Evolutionary conservation across 441 rosid species (phyloP).

Genomic region (Populus hybrid): DNA sequence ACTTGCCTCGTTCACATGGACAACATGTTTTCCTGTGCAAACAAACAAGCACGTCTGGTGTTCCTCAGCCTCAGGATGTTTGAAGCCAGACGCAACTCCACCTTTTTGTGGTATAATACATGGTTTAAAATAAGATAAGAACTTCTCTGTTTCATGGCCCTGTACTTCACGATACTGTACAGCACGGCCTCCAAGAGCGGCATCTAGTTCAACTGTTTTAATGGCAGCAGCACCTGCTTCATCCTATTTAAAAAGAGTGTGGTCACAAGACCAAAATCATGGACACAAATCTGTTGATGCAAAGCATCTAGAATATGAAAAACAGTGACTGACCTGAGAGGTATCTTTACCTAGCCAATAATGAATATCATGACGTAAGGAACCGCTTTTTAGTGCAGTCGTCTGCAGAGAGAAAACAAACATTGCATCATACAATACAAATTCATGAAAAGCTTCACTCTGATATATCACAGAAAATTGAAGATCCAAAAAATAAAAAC

Average conservation of each 20-base stretch:
- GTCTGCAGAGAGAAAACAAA: slow-evolving; percentile 44
- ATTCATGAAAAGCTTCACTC: not conserved
- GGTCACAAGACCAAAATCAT: slow-evolving; percentile 18
- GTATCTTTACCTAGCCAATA: slow-evolving; percentile 98
- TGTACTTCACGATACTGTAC: slow-evolving; percentile 98
- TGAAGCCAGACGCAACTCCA: slow-evolving; percentile 91
- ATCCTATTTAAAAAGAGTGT: slow-evolving; percentile 51
- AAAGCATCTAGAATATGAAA: slow-evolving; percentile 4
- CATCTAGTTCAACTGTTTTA: slow-evolving; percentile 92
- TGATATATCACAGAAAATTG: not conserved
- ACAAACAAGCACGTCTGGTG: slow-evolving; percentile 76
- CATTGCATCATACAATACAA: slow-evolving; percentile 1
- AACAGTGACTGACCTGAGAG: slow-evolving; percentile 51
- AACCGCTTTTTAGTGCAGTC: slow-evolving; percentile 76
- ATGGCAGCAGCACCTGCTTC: slow-evolving; percentile 92
- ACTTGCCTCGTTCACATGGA: slow-evolving; percentile 95
- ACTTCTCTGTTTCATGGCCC: slow-evolving; percentile 95
- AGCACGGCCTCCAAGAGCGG: slow-evolving; percentile 97
- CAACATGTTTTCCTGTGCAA: slow-evolving; percentile 93
- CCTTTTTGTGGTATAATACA: slow-evolving; percentile 94
- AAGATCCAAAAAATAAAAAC: not conserved
- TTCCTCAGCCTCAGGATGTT: slow-evolving; percentile 59
- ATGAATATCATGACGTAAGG: slow-evolving; percentile 87
- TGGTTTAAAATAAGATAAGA: slow-evolving; percentile 93
- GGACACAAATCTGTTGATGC: not conserved